Conservation (phyloP, 805 yeast genomes). For the Candida maltosa region DNA sequence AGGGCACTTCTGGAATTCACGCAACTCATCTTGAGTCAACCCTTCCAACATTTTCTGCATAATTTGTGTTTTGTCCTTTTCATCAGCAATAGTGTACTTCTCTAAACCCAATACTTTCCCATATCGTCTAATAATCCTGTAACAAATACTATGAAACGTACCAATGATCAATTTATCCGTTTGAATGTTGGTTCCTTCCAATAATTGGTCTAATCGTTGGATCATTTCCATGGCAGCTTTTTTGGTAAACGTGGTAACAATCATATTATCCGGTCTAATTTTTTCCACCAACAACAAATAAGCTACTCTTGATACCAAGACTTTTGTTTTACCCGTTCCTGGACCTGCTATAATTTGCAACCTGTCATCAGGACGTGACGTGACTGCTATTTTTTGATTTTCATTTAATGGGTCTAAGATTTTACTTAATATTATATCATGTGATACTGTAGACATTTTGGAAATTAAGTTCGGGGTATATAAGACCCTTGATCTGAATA, state of each 20-base stretch:
- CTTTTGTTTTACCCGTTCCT: constrained; percentile 78
- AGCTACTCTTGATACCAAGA: constrained; percentile 76
- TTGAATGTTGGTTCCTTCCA: constrained; percentile 33
- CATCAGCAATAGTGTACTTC: constrained; percentile 58
- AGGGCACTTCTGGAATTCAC: too few relatives aligned
- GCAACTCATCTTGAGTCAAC: constrained; percentile 18
- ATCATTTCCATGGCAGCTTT: constrained; percentile 88
- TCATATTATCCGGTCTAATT: constrained; percentile 57
- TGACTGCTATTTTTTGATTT: constrained; percentile 43
- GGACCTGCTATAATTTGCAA: constrained; percentile 60
- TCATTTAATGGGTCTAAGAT: constrained; percentile 28
- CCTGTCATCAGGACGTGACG: constrained; percentile 32
- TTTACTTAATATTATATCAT: background rate
- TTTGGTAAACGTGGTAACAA: constrained; percentile 90
- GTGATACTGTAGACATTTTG: too few relatives aligned
- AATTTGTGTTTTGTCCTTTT: constrained; percentile 52
- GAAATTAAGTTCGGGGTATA: too few relatives aligned
- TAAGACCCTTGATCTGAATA: too few relatives aligned
- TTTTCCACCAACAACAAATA: constrained; percentile 51
- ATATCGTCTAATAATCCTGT: constrained; percentile 50
- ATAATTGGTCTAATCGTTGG: constrained; percentile 47
- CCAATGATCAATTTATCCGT: constrained; percentile 62
- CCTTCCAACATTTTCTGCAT: constrained; percentile 38
- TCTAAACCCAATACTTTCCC: constrained; percentile 49
- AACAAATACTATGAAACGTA: constrained; percentile 86